Evolutionary conservation across 306 rosid species (phyloP).

Genomic region (Benincasa hispida): DNA sequence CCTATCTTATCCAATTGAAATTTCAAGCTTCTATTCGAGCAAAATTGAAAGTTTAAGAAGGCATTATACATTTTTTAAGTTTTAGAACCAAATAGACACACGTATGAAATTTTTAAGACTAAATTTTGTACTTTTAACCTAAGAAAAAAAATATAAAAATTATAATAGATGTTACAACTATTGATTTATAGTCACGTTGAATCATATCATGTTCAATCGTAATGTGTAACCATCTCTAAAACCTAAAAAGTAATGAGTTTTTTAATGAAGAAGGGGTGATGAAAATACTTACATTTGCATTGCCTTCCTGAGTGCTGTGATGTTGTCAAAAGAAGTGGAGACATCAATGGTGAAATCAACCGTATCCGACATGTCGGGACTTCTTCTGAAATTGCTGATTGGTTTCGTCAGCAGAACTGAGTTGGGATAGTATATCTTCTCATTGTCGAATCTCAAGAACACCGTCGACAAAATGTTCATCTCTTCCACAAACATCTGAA

Average conservation of each 20-base stretch:
- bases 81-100: no score
- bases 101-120: neutral
- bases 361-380: constrained; percentile 39
- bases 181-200: no score
- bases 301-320: constrained; percentile 32
- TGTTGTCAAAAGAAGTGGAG: constrained; percentile 23
- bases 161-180: no score
- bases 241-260: neutral
- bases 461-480: constrained; percentile 40
- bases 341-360: constrained; percentile 29
- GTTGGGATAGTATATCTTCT: constrained; percentile 42
- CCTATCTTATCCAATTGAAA: no score
- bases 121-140: no score
- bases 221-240: neutral
- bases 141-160: no score
- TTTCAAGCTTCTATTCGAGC: no score
- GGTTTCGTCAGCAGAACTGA: constrained; percentile 42
- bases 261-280: neutral
- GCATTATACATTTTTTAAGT: no score
- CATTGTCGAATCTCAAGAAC: constrained; percentile 35
- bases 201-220: neutral
- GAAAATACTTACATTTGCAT: constrained; percentile 25
- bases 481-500: constrained; percentile 42
- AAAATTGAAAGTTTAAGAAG: no score
- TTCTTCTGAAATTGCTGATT: constrained; percentile 36